These are phyloP conservation scores for Moniliella sp. DNA, from an alignment of 1,284 basidiomycete species.

Conservation along the genomic window DNA sequence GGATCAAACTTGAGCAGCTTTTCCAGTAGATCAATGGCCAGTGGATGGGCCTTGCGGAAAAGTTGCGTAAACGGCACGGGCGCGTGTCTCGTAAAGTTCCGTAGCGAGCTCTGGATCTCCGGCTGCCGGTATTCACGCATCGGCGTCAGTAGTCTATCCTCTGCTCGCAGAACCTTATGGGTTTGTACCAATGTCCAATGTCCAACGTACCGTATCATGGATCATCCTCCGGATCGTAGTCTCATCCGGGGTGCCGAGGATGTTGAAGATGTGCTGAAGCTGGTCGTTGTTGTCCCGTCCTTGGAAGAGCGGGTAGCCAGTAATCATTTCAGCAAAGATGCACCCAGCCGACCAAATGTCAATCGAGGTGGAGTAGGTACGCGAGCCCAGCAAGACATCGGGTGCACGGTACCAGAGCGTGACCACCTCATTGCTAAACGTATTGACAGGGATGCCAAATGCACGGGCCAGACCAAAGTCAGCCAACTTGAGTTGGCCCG, in stretches of 20 bases:
- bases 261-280: conserved; percentile 84
- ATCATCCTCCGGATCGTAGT: conserved; percentile 67
- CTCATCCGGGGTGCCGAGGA: conserved; percentile 85
- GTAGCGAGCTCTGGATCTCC: conserved; percentile 66
- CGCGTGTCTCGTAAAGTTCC: conserved; percentile 74
- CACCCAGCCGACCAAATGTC: conserved; percentile 99
- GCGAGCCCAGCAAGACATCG: conserved; percentile 82
- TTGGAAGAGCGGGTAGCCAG: conserved; percentile 84
- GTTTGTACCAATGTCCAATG: background rate
- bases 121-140: conserved; percentile 46
- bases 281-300: conserved; percentile 96
- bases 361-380: conserved; percentile 93
- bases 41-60: conserved; percentile 71
- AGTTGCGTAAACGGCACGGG: conserved; percentile 67
- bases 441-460: conserved; percentile 33
- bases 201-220: conserved; percentile 68
- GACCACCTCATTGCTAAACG: conserved; percentile 40
- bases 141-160: background rate
- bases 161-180: background rate
- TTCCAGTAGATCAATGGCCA: conserved; percentile 76
- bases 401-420: conserved; percentile 98
- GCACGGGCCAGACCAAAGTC: conserved; percentile 72
- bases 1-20: conserved; percentile 91
- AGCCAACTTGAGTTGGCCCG: conserved; percentile 88
- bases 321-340: conserved; percentile 79